Conservation (phyloP, 495 filamentous ascomycete genomes). For the Cudoniella acicularis region DNA sequence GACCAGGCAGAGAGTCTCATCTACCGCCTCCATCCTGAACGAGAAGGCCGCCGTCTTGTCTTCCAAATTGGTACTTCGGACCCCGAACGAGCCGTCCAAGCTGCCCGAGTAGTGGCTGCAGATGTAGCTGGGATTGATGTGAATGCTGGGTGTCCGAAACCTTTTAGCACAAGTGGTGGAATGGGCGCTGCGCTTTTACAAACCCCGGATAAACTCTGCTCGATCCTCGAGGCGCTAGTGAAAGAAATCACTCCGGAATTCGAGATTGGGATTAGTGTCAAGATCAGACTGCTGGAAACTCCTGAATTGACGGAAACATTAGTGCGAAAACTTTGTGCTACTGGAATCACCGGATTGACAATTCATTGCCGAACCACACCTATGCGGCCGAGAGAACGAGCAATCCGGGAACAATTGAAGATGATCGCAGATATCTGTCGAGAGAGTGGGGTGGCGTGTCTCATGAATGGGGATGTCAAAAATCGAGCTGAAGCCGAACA, state of each 20-base stretch:
- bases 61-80: constrained; percentile 89
- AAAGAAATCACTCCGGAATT: constrained; percentile 67
- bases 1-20: constrained; percentile 65
- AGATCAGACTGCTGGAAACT: constrained; percentile 84
- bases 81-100: constrained; percentile 75
- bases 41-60: constrained; percentile 68
- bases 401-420: constrained; percentile 77
- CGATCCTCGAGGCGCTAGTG: constrained; percentile 79
- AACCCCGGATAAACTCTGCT: constrained; percentile 75
- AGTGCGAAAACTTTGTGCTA: constrained; percentile 69
- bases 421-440: constrained; percentile 77
- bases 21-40: constrained; percentile 74
- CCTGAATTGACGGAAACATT: constrained; percentile 66
- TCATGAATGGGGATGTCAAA: constrained; percentile 93
- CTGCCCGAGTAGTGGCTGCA: constrained; percentile 73
- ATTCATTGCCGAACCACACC: constrained; percentile 94
- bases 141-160: constrained; percentile 95
- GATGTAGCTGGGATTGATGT: constrained; percentile 95
- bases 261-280: constrained; percentile 89
- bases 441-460: constrained; percentile 77
- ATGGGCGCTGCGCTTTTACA: constrained; percentile 91
- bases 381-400: constrained; percentile 86
- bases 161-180: constrained; percentile 83
- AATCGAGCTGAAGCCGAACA: constrained; percentile 60
- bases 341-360: constrained; percentile 88